Evolutionary conservation across 345 rosid species (phyloP).

Genomic region (Brassica cretica): DNA sequence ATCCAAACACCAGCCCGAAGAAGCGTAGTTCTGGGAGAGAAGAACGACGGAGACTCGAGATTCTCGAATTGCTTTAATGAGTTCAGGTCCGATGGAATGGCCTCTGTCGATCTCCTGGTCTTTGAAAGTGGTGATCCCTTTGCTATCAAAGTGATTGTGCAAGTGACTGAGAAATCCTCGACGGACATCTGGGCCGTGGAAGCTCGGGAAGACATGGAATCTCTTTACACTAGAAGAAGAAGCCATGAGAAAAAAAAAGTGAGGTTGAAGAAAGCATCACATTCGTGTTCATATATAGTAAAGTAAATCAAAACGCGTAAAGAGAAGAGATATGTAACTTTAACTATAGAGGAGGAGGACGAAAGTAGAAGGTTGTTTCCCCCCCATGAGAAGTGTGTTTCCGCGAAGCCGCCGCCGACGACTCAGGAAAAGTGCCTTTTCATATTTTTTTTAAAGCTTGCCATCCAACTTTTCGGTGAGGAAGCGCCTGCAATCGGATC

Average conservation of each 20-base stretch:
- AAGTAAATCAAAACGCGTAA: background rate
- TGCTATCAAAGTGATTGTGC: background rate
- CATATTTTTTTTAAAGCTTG: background rate
- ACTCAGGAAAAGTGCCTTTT: background rate
- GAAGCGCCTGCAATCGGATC: background rate
- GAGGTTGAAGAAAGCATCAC: background rate
- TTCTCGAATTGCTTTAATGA: background rate
- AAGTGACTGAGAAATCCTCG: conserved; percentile 4
- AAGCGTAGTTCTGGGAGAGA: conserved; percentile 7
- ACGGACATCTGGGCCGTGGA: conserved; percentile 13
- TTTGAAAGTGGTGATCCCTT: background rate
- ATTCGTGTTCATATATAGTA: background rate
- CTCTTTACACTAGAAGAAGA: background rate
- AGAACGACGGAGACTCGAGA: background rate
- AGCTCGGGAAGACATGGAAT: background rate
- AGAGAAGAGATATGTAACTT: background rate
- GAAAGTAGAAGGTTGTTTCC: background rate
- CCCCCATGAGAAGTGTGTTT: background rate
- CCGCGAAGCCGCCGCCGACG: background rate
- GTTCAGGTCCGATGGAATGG: background rate
- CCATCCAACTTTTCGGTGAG: background rate
- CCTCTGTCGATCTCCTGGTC: conserved; percentile 8
- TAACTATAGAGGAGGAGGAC: background rate
- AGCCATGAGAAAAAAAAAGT: background rate
- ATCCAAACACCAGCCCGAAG: conserved; percentile 17